These are phyloP conservation scores for Alternaria novae-zelandiae DNA, from an alignment of 2,329 filamentous ascomycete species.

Conservation along the genomic window DNA sequence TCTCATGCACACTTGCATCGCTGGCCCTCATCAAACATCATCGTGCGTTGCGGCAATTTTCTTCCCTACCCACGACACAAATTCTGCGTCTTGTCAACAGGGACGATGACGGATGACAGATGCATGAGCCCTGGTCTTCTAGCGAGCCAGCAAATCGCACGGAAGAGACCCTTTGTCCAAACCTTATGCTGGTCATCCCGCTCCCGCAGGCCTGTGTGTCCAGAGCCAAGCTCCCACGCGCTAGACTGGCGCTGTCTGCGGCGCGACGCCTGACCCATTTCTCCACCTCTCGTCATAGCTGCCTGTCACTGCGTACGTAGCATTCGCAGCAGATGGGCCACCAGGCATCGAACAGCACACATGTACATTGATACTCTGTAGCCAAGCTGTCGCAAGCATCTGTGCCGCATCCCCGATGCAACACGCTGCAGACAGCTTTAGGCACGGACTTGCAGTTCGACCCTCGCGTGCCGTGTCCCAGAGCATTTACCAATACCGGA, in stretches of 20 bases:
- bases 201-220: conserved; percentile 44
- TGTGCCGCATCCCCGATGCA: conserved; percentile 40
- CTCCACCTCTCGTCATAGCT: conserved; percentile 34
- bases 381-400: conserved; percentile 25
- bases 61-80: conserved; percentile 12
- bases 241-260: conserved; percentile 36
- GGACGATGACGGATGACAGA: conserved; percentile 4
- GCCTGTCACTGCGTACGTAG: conserved; percentile 15
- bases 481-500: conserved; percentile 14
- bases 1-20: conserved; percentile 31
- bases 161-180: conserved; percentile 40
- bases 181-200: conserved; percentile 49
- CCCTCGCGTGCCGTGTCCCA: conserved; percentile 24
- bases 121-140: conserved; percentile 22
- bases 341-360: conserved; percentile 14
- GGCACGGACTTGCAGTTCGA: conserved; percentile 23
- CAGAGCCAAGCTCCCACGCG: conserved; percentile 31
- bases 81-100: neutral
- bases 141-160: conserved; percentile 26
- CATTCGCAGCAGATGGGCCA: conserved; percentile 8
- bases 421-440: conserved; percentile 14
- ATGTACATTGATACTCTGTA: conserved; percentile 15
- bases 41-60: conserved; percentile 25
- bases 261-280: conserved; percentile 29
- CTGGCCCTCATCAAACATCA: conserved; percentile 29